Evolutionary conservation across 73 alveolate genomes (phyloP), one percentile per base, ranked within the genome.

Genomic region (Urostyla sp.): DNA sequence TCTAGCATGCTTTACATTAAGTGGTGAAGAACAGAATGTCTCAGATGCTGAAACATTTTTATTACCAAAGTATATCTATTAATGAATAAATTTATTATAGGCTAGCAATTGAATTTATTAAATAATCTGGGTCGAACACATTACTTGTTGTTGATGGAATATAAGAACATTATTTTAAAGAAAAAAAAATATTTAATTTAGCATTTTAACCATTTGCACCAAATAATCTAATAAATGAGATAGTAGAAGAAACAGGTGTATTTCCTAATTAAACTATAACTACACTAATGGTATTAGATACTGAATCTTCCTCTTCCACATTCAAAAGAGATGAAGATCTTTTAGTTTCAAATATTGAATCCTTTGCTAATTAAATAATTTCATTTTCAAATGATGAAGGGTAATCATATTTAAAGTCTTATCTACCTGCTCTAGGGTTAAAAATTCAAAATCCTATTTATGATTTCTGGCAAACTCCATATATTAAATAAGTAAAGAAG

Each of bases 401-500:
- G 34, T 35, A 18, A 26, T 28, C 26, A 5, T 56, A 38, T 67
- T 0, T 43, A 11, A 69, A 44, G 43, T 30, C 45, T 13, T 49
- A 3, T 32, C 38, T 57, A 31, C 91, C 91, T 23, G 24, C 34
- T n/a, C 13, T 83, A n/a, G 91, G 73, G 23, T 30, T 83, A 31
- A 58, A 72, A 30, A 34, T 76, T 24, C 11, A 55, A 26, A 55
- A 24, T 27, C n/a, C 53, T 13, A 5, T 57, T 6, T 26, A 18
- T 37, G 59, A 75, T 24, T 83, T 15, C 76, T 83, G 91, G 91
- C 82, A 83, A 72, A 35, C 77, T 30, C 87, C 91, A 3, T 60
- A 69, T 23, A 66, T 83, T 1, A 50, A 61, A 18, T 35, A 23
- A 13, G 57, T 83, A 23, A 35, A 66, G 26, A 20, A 72, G 57